Evolutionary conservation across 2,329 filamentous ascomycete species (phyloP).

Genomic region (Aspergillus proliferans): DNA sequence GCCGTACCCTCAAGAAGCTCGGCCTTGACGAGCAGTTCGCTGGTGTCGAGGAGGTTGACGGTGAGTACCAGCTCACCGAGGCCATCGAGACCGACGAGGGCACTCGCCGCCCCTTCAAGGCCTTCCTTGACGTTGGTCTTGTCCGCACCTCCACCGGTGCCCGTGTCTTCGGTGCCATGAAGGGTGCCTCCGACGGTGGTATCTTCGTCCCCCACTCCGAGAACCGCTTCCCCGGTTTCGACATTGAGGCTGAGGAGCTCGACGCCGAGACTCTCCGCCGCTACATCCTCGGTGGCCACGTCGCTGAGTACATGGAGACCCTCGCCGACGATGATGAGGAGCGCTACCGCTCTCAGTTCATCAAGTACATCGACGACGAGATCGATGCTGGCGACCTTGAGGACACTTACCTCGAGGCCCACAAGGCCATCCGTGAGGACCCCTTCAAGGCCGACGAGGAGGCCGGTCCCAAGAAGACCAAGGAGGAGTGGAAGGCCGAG

Average conservation of each 20-base stretch:
- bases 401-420: constrained; percentile 91
- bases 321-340: constrained; percentile 99
- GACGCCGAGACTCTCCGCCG: constrained; percentile 94
- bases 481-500: constrained; percentile 95
- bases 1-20: constrained; percentile 95
- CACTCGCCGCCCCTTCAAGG: constrained; percentile 95
- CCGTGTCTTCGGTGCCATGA: constrained; percentile 98
- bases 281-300: constrained; percentile 98
- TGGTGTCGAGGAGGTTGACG: constrained; percentile 94
- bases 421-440: constrained; percentile 95
- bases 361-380: constrained; percentile 94
- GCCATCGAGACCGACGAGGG: constrained; percentile 83
- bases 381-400: constrained; percentile 94
- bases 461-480: constrained; percentile 80
- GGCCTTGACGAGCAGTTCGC: constrained; percentile 86
- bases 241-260: constrained; percentile 96
- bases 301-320: constrained; percentile 99
- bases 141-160: constrained; percentile 95
- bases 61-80: constrained; percentile 95
- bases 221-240: constrained; percentile 98
- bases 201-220: constrained; percentile 96
- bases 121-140: constrained; percentile 96
- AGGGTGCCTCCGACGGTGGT: constrained; percentile 98
- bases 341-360: constrained; percentile 98
- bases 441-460: constrained; percentile 86